Evolutionary conservation across 2,329 filamentous ascomycete genomes (phyloP).

Genomic region (Aspergillus uvarum): DNA sequence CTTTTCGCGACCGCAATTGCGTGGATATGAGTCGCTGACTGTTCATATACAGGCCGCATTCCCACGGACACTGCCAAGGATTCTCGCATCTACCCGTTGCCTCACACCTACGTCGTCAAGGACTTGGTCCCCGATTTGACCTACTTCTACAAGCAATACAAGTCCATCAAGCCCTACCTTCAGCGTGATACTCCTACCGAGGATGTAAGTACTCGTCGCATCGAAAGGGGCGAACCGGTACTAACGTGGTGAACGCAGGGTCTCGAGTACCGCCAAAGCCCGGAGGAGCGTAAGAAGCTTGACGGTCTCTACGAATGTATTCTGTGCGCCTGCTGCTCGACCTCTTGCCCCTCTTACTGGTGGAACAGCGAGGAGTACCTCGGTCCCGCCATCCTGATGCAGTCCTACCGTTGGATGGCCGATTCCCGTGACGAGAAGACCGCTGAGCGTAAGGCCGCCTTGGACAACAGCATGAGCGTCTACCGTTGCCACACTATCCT

Average conservation of each 20-base stretch:
- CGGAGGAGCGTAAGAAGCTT: conserved; percentile 91
- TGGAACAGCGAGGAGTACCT: conserved; percentile 99
- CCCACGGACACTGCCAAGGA: conserved; percentile 77
- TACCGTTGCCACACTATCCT: conserved; percentile 99
- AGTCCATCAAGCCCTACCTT: conserved; percentile 98
- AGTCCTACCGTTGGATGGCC: conserved; percentile 96
- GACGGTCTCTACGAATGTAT: conserved; percentile 99
- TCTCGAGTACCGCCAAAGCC: conserved; percentile 86
- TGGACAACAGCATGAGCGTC: conserved; percentile 98
- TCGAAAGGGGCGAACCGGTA: background rate
- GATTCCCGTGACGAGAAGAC: conserved; percentile 92
- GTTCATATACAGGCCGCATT: conserved; percentile 71
- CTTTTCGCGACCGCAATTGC: background rate
- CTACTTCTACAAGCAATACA: conserved; percentile 99
- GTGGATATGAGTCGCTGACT: conserved; percentile 12
- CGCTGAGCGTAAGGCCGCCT: conserved; percentile 79
- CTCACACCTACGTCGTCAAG: conserved; percentile 99
- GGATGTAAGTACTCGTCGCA: conserved; percentile 62
- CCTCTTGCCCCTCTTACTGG: conserved; percentile 99
- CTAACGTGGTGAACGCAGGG: conserved; percentile 58
- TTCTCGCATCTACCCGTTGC: conserved; percentile 93
- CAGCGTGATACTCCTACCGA: conserved; percentile 81
- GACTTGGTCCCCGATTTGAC: conserved; percentile 97
- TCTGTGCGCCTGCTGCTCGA: conserved; percentile 98
- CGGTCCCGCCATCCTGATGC: conserved; percentile 90